These are phyloP conservation scores for Podospora pseudoanserina DNA, from an alignment of 495 filamentous ascomycete genomes.

Conservation along the genomic window DNA sequence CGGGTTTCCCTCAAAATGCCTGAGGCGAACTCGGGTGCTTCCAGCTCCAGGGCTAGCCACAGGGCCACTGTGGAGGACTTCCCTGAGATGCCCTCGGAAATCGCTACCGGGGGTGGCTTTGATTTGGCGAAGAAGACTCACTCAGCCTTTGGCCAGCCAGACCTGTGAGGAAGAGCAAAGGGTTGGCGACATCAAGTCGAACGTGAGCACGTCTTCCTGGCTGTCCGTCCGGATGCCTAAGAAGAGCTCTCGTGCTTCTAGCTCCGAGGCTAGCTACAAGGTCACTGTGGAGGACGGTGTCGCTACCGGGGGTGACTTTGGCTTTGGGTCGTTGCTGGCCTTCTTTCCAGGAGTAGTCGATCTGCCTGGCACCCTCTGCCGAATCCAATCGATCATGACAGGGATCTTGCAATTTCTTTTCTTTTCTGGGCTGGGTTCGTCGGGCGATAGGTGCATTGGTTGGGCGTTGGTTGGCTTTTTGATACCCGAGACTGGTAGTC, in stretches of 20 bases:
- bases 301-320: neutral
- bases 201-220: neutral
- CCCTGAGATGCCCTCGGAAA: neutral
- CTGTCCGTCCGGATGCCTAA: neutral
- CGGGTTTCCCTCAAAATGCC: neutral
- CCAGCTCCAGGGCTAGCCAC: neutral
- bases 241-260: neutral
- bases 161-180: neutral
- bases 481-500: neutral
- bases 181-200: neutral
- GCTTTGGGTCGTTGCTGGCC: neutral
- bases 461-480: neutral
- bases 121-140: neutral
- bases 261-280: neutral
- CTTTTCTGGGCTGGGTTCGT: neutral
- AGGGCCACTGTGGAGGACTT: neutral
- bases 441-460: neutral
- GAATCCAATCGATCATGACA: neutral
- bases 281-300: neutral
- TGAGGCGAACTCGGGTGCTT: neutral
- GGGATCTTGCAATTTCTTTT: neutral
- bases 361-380: too few species aligned
- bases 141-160: too few species aligned
- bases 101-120: neutral
- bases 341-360: neutral